Conservation (phyloP, 2,329 filamentous ascomycete species). For the Paecilomyces sp. region DNA sequence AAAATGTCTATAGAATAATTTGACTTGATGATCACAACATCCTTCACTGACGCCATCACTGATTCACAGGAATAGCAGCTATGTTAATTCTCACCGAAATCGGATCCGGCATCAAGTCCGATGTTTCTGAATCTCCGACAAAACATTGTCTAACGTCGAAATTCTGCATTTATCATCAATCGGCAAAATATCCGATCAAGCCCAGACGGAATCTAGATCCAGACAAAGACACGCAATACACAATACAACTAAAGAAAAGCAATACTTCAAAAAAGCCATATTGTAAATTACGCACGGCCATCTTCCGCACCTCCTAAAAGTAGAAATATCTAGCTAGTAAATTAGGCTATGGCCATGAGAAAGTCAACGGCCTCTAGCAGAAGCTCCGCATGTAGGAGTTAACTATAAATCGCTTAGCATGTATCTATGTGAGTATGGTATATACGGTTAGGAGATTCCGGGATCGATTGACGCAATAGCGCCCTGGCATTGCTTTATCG, state of each 20-base stretch:
- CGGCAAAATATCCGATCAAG: neutral
- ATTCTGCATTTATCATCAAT: neutral
- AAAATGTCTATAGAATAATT: neutral
- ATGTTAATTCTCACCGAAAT: neutral
- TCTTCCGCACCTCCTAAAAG: neutral
- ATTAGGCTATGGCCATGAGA: too few relatives aligned
- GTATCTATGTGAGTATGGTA: too few relatives aligned
- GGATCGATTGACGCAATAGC: neutral
- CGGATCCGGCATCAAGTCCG: neutral
- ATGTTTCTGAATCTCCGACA: neutral
- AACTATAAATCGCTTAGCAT: too few relatives aligned
- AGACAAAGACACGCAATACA: neutral
- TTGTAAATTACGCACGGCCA: neutral
- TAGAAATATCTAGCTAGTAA: neutral
- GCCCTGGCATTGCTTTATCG: neutral
- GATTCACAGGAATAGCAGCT: neutral
- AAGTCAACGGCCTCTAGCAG: too few relatives aligned
- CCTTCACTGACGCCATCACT: neutral
- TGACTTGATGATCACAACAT: neutral
- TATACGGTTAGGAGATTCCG: neutral
- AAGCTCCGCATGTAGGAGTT: too few relatives aligned
- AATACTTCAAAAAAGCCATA: neutral
- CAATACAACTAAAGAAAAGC: neutral
- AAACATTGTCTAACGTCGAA: neutral
- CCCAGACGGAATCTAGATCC: neutral